A percentile compares a stretch with the other conserved stretches of the same genome.
Evolutionary conservation across 2,329 filamentous ascomycete species (phyloP).

Genomic region (Aspergillus melleus): DNA sequence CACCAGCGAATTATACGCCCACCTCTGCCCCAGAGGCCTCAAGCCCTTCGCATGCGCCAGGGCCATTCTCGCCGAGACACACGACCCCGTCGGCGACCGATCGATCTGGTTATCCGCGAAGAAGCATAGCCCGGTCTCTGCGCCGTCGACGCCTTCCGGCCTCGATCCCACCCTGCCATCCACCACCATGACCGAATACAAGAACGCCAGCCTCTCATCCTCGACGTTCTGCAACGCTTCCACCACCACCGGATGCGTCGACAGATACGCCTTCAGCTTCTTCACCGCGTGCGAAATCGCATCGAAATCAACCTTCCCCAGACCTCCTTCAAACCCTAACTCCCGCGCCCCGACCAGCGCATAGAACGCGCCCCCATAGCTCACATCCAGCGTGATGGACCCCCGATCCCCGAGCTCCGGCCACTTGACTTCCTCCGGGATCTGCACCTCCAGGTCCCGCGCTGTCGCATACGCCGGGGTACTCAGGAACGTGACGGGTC

Average conservation of each 20-base stretch:
- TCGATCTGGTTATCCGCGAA: conserved; percentile 52
- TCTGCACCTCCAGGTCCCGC: conserved; percentile 28
- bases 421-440: conserved; percentile 38
- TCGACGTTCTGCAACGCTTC: conserved; percentile 30
- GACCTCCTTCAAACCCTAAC: conserved; percentile 41
- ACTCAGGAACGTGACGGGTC: conserved; percentile 44
- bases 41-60: conserved; percentile 34
- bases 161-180: conserved; percentile 24
- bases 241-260: conserved; percentile 19
- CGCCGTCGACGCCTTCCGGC: conserved; percentile 20
- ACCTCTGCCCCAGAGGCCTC: conserved; percentile 21
- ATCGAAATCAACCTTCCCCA: conserved; percentile 33
- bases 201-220: conserved; percentile 33
- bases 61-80: conserved; percentile 39
- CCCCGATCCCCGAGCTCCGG: conserved; percentile 32
- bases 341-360: conserved; percentile 37
- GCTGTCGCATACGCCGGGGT: conserved; percentile 45
- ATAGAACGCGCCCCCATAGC: conserved; percentile 50
- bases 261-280: conserved; percentile 18
- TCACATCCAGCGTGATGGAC: conserved; percentile 35
- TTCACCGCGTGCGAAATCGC: conserved; percentile 27
- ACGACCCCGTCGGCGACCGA: conserved; percentile 41
- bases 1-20: conserved; percentile 40
- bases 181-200: conserved; percentile 46
- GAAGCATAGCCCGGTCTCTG: conserved; percentile 47